Evolutionary conservation across 73 alveolate species (phyloP), one percentile per base, ranked within the genome.

Genomic region (Stentor coeruleus): DNA sequence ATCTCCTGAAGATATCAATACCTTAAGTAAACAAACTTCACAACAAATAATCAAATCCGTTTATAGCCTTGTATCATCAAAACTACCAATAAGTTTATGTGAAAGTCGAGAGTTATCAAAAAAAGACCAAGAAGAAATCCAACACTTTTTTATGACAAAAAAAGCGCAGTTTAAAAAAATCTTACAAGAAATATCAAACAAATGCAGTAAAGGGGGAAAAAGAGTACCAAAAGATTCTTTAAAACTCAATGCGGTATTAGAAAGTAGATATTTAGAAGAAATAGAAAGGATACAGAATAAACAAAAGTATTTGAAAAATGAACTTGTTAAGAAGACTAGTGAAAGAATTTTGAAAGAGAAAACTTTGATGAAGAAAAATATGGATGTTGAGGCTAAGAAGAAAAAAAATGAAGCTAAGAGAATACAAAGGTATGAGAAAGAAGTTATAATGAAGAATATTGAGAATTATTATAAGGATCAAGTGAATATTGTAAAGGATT

Each of bases 101-200:
- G 79, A 20, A 66, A 66, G 79, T 66, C n/a, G 40, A 20, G 79
- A 66, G n/a, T 66, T 66, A 20, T 28, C 42, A 14, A 40, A 26
- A 40, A 66, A 31, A 31, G 79, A 66, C 37, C n/a, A 66, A 31
- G 79, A 20, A 20, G 79, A 66, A 66, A 66, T 66, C 79, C 79
- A 66, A 66, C 20, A 20, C 14, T 66, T 20, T 66, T 66, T 66
- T 33, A 20, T 20, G 15, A 20, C n/a, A 20, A 20, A 66, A 66
- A 66, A 66, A 33, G n/a, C 2, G 1, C 26, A 66, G 79, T 66
- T 66, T 2, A 20, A 66, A 66, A 31, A 66, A 20, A 31, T 40
- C 0, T 2, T 66, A 1, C 49, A 66, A 66, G 33, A 20, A 66
- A 15, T 20, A 20, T 20, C 79, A 37, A 20, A 66, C 14, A 66